Evolutionary conservation across 495 filamentous ascomycete genomes (phyloP), one percentile per base, ranked within the genome.

Genomic region (Xylaria intraflava): DNA sequence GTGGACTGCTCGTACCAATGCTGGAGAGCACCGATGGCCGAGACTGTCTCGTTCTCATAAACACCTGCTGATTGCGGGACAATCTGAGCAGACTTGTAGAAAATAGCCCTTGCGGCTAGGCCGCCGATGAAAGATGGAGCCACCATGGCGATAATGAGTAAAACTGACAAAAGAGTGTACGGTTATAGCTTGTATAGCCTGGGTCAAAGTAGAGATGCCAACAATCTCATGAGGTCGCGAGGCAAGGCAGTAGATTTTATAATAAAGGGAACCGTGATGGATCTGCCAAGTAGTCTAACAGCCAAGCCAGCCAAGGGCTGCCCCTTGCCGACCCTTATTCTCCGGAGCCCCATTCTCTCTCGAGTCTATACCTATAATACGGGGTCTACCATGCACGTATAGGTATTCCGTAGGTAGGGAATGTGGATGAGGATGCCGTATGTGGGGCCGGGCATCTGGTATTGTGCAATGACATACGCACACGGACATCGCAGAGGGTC

Each of bases 1-100:
- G 74, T 84, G 7, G 57, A 57, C 3, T 53, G 46, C 61, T 87
- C 78, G 56, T 88, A 89, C 81, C 82, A 88, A 20, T 40, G 51
- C 57, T 88, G 83, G 2, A 89, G 73, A 9, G 74, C 64, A 23
- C 69, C 60, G 43, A 81, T 59, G 6, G 70, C 80, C 17, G 65
- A 52, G 29, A 73, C 65, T 6, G 81, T 74, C 53, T 79, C 65
- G 14, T 64, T 42, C 23, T 65, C 43, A 43, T 72, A 73, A 1
- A 62, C 45, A 1, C 49, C 48, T 10, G 51, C 16, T 39, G 55
- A 57, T 6, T 64, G 48, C 38, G 48, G 55, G 9, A 49, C 20
- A 5, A 55, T 51, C 30, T 66, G 65, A 36, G 60, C 55, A 43
- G 69, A 70, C 49, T 69, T 58, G 53, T 69, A 61, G 50, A 69